These are phyloP conservation scores for Daldinia eschscholtzii DNA, from an alignment of 2,329 filamentous ascomycete genomes.

Conservation along the genomic window DNA sequence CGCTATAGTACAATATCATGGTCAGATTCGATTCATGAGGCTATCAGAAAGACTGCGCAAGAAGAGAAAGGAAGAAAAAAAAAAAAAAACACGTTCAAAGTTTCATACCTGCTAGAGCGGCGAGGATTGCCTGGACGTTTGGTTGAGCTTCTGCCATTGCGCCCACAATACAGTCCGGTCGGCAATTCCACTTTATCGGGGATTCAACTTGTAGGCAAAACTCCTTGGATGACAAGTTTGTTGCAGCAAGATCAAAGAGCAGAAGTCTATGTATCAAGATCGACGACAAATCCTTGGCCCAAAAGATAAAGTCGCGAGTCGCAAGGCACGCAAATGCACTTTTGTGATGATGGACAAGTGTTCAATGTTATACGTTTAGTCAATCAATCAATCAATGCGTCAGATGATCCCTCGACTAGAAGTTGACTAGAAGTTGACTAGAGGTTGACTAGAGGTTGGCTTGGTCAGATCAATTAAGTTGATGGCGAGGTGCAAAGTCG, in stretches of 20 bases:
- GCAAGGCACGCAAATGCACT: conserved; percentile 10
- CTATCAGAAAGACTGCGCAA: neutral
- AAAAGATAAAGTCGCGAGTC: conserved; percentile 8
- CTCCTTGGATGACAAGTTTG: conserved; percentile 4
- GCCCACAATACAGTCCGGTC: conserved; percentile 21
- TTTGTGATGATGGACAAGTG: conserved; percentile 8
- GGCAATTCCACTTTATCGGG: conserved; percentile 1
- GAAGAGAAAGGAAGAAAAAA: neutral
- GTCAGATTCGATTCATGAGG: conserved; percentile 40
- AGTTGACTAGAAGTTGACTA: conserved; percentile 1
- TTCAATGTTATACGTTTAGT: conserved; percentile 16
- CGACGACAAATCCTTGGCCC: conserved; percentile 9
- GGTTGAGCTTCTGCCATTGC: conserved; percentile 39
- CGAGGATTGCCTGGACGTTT: conserved; percentile 38
- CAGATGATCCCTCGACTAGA: conserved; percentile 13
- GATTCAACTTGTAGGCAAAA: neutral
- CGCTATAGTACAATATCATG: conserved; percentile 50
- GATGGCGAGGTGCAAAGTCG: conserved; percentile 13
- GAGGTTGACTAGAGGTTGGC: conserved; percentile 3
- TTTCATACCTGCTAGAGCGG: conserved; percentile 38
- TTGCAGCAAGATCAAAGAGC: conserved; percentile 14
- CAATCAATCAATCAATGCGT: conserved; percentile 16
- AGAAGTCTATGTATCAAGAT: conserved; percentile 16
- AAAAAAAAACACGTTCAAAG: neutral
- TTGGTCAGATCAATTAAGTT: conserved; percentile 11